These are phyloP conservation scores for Aaosphaeria pasadenensis DNA, from an alignment of 2,329 filamentous ascomycete genomes.

Conservation along the genomic window DNA sequence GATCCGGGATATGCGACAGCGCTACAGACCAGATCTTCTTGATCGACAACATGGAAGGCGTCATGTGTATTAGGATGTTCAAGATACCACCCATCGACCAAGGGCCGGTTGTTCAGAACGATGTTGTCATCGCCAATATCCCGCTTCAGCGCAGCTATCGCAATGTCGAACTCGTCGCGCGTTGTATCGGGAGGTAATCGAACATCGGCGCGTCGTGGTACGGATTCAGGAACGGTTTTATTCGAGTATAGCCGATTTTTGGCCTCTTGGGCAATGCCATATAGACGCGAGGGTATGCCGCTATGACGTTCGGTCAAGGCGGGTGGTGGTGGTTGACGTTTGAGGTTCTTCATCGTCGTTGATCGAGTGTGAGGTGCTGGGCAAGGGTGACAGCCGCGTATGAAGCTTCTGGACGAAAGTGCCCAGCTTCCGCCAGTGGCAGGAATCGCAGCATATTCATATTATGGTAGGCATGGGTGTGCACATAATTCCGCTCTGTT, in stretches of 20 bases:
- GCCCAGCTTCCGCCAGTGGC: too few relatives aligned
- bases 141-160: constrained; percentile 7
- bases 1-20: constrained; percentile 38
- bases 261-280: constrained; percentile 9
- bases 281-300: constrained; percentile 12
- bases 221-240: constrained; percentile 13
- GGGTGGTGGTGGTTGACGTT: constrained; percentile 9
- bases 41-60: constrained; percentile 35
- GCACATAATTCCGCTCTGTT: too few relatives aligned
- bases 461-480: too few relatives aligned
- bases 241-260: constrained; percentile 15
- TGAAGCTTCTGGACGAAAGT: too few relatives aligned
- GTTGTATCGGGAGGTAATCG: constrained; percentile 15
- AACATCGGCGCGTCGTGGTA: constrained; percentile 9
- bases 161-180: constrained; percentile 13
- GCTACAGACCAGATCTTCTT: constrained; percentile 46
- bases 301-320: constrained; percentile 13
- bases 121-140: constrained; percentile 11
- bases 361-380: too few relatives aligned
- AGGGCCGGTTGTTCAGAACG: constrained; percentile 13
- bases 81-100: constrained; percentile 18
- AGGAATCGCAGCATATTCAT: too few relatives aligned
- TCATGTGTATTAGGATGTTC: constrained; percentile 19
- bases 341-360: constrained; percentile 5
- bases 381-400: too few relatives aligned